Percentiles rank a stretch among this genome's conserved stretches.
Evolutionary conservation across 192 early-diverging fungal species (phyloP).

Genomic region (Ambispora gerdemannii): DNA sequence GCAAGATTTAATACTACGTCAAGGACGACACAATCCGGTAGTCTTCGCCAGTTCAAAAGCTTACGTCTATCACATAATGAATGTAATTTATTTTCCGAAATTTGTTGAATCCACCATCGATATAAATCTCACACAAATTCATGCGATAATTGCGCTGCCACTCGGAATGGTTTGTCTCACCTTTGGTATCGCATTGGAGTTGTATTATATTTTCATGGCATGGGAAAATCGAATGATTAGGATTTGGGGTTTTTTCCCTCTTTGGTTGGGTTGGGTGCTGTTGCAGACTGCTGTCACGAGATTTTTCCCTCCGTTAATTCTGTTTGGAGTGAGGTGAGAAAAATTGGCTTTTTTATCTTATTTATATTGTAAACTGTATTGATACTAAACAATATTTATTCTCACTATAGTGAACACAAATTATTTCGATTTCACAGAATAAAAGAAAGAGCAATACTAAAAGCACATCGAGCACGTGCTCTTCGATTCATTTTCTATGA

Average conservation of each 20-base stretch:
- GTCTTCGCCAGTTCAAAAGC: constrained; percentile 43
- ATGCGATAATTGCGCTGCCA: constrained; percentile 27
- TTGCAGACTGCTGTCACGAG: constrained; percentile 37
- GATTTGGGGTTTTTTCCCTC: constrained; percentile 33
- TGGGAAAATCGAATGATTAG: constrained; percentile 28
- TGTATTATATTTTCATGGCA: constrained; percentile 41
- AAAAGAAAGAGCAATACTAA: constrained; percentile 2
- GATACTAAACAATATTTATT: not conserved
- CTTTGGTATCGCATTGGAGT: constrained; percentile 36
- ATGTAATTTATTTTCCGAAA: constrained; percentile 43
- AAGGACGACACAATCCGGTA: constrained; percentile 43
- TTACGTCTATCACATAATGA: constrained; percentile 45
- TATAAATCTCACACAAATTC: constrained; percentile 34
- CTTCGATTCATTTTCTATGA: constrained; percentile 14
- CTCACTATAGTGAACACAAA: constrained; percentile 15
- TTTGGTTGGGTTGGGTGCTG: constrained; percentile 39
- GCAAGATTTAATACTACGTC: constrained; percentile 37
- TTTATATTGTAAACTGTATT: not conserved
- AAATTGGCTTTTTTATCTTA: not conserved
- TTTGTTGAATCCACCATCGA: constrained; percentile 42
- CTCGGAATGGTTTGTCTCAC: constrained; percentile 33
- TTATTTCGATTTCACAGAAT: constrained; percentile 28
- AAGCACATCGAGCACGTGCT: constrained; percentile 9
- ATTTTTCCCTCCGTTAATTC: constrained; percentile 37
- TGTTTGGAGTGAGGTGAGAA: constrained; percentile 35